A percentile compares a stretch with the other conserved stretches of the same genome.
phyloP scores from a whole-genome alignment of 352 stramenopile species.

The Phytophthora megakarya region DNA sequence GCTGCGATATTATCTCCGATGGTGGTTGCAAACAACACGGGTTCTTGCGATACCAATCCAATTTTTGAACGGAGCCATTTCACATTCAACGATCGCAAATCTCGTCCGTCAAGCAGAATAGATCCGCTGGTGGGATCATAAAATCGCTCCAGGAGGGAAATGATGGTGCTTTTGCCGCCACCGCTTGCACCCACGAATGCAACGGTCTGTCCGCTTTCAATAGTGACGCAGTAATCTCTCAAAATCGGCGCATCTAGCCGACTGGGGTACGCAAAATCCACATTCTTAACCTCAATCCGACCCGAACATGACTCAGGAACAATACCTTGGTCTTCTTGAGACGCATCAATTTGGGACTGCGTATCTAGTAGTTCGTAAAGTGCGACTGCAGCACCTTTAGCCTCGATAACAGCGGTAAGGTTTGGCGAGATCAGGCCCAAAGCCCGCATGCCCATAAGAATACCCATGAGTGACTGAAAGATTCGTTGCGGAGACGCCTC shows the following conservation, averaged over 20 bases:
- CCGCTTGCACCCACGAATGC: constrained; percentile 8
- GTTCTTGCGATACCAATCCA: constrained; percentile 71
- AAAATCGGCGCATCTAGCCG: constrained; percentile 5
- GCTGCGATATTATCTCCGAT: constrained; percentile 87
- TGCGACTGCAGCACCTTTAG: constrained; percentile 25
- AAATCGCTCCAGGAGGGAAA: constrained; percentile 47
- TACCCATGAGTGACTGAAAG: constrained; percentile 39
- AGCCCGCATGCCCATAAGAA: constrained; percentile 36
- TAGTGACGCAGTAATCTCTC: constrained; percentile 5
- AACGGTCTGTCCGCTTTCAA: not conserved
- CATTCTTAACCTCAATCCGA: constrained; percentile 50
- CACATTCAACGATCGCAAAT: constrained; percentile 67
- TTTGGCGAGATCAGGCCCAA: constrained; percentile 40
- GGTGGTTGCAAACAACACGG: constrained; percentile 75
- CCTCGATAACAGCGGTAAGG: constrained; percentile 27
- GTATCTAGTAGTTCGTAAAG: constrained; percentile 49
- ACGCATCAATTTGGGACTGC: constrained; percentile 41
- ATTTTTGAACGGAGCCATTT: constrained; percentile 57
- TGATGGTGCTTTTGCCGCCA: constrained; percentile 14
- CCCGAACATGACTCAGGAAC: constrained; percentile 34
- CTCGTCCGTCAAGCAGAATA: constrained; percentile 71
- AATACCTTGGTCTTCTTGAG: constrained; percentile 27
- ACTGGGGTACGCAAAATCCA: constrained; percentile 61
- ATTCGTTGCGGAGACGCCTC: constrained; percentile 21
- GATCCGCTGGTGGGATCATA: constrained; percentile 69